A percentile compares a stretch with the other conserved stretches of the same genome.
Conservation (phyloP, 768 basidiomycete species). For the Cytidiella melzeri region DNA sequence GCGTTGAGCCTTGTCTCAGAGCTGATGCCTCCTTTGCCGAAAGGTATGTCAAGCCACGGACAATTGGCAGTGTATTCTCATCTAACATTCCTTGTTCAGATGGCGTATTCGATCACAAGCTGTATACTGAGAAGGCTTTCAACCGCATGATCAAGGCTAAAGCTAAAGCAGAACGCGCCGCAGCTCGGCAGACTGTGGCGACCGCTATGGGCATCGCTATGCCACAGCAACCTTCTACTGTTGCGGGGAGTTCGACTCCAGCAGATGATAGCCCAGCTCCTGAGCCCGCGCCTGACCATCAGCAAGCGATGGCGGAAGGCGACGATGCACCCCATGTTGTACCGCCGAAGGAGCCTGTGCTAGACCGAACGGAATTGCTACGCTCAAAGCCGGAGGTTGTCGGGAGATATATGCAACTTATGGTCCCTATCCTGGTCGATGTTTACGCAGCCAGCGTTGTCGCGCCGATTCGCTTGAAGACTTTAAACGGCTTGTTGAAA, state of each 20-base stretch:
- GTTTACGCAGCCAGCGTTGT: constrained; percentile 99
- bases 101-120: constrained; percentile 91
- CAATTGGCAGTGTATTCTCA: background rate
- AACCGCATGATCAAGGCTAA: constrained; percentile 72
- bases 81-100: constrained; percentile 41
- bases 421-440: constrained; percentile 92
- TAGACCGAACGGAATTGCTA: constrained; percentile 68
- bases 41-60: constrained; percentile 49
- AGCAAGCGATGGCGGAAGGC: constrained; percentile 10
- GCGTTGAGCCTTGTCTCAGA: constrained; percentile 85
- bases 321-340: background rate
- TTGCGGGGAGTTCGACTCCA: background rate
- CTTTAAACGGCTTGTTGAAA: constrained; percentile 81
- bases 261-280: constrained; percentile 14
- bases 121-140: constrained; percentile 83
- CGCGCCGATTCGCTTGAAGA: constrained; percentile 81
- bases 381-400: constrained; percentile 72
- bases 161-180: constrained; percentile 75
- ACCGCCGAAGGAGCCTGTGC: constrained; percentile 29
- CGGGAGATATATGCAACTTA: constrained; percentile 77
- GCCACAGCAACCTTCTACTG: constrained; percentile 4
- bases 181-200: constrained; percentile 50
- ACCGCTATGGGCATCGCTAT: constrained; percentile 8
- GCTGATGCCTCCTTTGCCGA: constrained; percentile 87
- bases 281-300: constrained; percentile 24